A percentile compares a stretch with the other conserved stretches of the same genome.
Evolutionary conservation across 345 rosid species (phyloP).

Genomic region (Psidium guajava): DNA sequence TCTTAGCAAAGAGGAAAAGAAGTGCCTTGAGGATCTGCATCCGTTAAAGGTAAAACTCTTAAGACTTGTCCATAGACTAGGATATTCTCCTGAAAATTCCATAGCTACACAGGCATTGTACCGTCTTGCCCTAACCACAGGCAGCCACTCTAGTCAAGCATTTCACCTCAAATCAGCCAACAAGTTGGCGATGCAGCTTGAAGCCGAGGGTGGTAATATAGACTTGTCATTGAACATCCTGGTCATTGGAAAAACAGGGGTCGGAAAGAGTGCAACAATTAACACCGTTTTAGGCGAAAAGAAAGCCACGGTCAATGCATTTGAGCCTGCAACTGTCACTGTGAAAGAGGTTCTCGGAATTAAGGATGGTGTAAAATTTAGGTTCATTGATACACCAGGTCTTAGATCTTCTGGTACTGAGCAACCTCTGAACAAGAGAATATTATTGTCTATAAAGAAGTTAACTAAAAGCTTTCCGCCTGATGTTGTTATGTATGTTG

Average conservation of each 20-base stretch:
- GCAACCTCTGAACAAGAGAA: slow-evolving; percentile 36
- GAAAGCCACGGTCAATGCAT: slow-evolving; percentile 34
- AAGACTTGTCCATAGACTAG: slow-evolving; percentile 37
- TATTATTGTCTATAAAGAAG: slow-evolving; percentile 48
- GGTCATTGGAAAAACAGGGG: slow-evolving; percentile 78
- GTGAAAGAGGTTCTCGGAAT: slow-evolving; percentile 39
- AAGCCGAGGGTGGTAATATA: slow-evolving; percentile 22
- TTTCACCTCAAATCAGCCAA: slow-evolving; percentile 20
- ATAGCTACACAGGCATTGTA: slow-evolving; percentile 31
- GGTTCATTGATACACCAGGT: slow-evolving; percentile 73
- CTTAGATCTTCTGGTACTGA: slow-evolving; percentile 35
- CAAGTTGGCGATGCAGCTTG: slow-evolving; percentile 25
- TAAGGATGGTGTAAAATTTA: slow-evolving; percentile 33
- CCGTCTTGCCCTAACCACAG: slow-evolving; percentile 14
- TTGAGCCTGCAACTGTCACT: slow-evolving; percentile 35
- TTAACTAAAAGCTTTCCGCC: slow-evolving; percentile 39
- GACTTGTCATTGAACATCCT: slow-evolving; percentile 51
- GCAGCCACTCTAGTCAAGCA: slow-evolving; percentile 9
- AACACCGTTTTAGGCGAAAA: slow-evolving; percentile 60
- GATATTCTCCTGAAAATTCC: slow-evolving; percentile 30
- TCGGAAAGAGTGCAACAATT: slow-evolving; percentile 75
- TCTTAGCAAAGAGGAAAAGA: slow-evolving; percentile 30
- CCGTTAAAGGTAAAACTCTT: slow-evolving; percentile 40
- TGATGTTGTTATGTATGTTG: slow-evolving; percentile 62
- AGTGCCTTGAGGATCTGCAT: slow-evolving; percentile 32